Evolutionary conservation across 2,329 filamentous ascomycete genomes (phyloP).

Genomic region (Aspergillus chevalieri): DNA sequence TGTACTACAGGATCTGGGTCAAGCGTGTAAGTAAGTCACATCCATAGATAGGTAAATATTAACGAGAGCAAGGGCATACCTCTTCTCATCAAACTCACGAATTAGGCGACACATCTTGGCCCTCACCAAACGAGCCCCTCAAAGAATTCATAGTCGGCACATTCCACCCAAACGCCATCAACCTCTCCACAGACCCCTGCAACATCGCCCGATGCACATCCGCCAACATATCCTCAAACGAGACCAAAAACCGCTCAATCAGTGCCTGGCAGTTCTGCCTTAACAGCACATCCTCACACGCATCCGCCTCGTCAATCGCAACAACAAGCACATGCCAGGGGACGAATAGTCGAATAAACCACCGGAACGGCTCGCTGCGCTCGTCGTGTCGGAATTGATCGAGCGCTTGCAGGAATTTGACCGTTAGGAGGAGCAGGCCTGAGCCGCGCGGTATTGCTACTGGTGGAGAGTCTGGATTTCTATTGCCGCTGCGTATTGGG

Average conservation of each 20-base stretch:
- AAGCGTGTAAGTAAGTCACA: too few relatives aligned
- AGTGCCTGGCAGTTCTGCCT: constrained; percentile 19
- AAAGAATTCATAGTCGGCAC: too few relatives aligned
- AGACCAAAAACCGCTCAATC: constrained; percentile 17
- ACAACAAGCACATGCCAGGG: constrained; percentile 30
- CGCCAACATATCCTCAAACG: constrained; percentile 17
- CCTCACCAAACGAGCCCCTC: too few relatives aligned
- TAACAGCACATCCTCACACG: constrained; percentile 19
- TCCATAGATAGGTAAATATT: too few relatives aligned
- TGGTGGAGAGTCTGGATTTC: constrained; percentile 11
- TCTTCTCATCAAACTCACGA: too few relatives aligned
- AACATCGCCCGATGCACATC: constrained; percentile 23
- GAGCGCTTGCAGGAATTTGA: constrained; percentile 16
- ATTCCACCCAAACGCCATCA: constrained; percentile 14
- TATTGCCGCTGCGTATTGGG: constrained; percentile 17
- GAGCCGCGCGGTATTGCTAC: constrained; percentile 17
- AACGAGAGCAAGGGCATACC: too few relatives aligned
- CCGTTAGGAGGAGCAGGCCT: constrained; percentile 20
- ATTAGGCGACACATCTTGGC: too few relatives aligned
- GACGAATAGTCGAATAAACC: constrained; percentile 24
- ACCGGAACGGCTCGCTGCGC: constrained; percentile 16
- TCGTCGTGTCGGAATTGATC: constrained; percentile 16
- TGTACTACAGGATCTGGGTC: too few relatives aligned
- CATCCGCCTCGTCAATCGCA: constrained; percentile 26
- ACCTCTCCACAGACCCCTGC: constrained; percentile 25